Conservation (phyloP, 1,139 yeast species). For the Chernovozyma aurita region DNA sequence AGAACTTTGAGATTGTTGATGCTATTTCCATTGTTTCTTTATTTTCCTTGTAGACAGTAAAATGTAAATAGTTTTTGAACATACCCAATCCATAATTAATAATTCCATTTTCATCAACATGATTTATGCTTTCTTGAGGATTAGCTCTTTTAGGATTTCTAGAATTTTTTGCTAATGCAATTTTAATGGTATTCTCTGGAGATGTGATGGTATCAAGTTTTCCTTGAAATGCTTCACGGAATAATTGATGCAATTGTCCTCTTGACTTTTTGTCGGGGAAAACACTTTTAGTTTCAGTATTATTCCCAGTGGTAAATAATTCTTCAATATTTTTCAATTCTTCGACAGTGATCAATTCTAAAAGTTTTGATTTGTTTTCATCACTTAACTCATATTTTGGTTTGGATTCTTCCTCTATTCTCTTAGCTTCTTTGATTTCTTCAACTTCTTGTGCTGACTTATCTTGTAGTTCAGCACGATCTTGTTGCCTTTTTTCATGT, state of each 20-base stretch:
- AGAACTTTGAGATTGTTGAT: conserved; percentile 61
- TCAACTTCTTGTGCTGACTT: conserved; percentile 35
- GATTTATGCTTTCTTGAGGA: conserved; percentile 44
- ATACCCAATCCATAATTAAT: conserved; percentile 63
- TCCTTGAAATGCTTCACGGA: conserved; percentile 71
- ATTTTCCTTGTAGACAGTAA: conserved; percentile 86
- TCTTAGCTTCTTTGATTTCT: conserved; percentile 25
- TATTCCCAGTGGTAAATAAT: conserved; percentile 54
- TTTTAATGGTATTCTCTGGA: conserved; percentile 56
- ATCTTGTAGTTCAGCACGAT: conserved; percentile 30
- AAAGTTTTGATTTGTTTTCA: conserved; percentile 43
- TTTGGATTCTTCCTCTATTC: conserved; percentile 16
- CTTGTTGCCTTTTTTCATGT: conserved; percentile 41
- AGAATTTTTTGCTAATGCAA: conserved; percentile 35
- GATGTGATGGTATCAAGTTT: conserved; percentile 79
- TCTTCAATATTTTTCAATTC: conserved; percentile 53
- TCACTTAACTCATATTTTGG: conserved; percentile 44
- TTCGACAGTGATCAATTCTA: conserved; percentile 53
- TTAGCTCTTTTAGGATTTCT: conserved; percentile 22
- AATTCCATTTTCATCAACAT: conserved; percentile 45
- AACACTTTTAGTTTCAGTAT: conserved; percentile 52
- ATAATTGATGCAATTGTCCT: conserved; percentile 69
- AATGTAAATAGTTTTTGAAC: conserved; percentile 63
- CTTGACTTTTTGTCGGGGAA: conserved; percentile 69
- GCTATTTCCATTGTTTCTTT: conserved; percentile 98